Percentiles rank a stretch among this genome's conserved stretches.
These are phyloP conservation scores for Rhizopogon roseolus DNA, from an alignment of 768 basidiomycete genomes.

Conservation along the genomic window DNA sequence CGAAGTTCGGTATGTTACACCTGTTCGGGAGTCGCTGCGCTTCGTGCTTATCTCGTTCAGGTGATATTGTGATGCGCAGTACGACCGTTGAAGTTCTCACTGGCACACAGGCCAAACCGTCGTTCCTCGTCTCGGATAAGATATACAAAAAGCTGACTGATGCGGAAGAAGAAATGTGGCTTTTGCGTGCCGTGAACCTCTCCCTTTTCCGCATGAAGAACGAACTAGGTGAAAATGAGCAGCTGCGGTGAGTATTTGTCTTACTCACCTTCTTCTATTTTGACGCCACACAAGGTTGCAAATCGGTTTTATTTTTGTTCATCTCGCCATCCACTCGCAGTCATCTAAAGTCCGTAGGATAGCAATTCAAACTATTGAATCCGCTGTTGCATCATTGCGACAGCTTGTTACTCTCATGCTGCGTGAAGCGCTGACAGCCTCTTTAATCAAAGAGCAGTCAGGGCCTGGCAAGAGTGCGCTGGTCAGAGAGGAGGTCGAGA, in stretches of 20 bases:
- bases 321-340: slow-evolving; percentile 60
- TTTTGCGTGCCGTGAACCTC: slow-evolving; percentile 60
- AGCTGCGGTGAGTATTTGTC: slow-evolving; percentile 39
- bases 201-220: slow-evolving; percentile 40
- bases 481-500: slow-evolving; percentile 31
- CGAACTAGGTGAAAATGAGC: slow-evolving; percentile 49
- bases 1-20: slow-evolving; percentile 46
- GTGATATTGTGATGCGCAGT: slow-evolving; percentile 45
- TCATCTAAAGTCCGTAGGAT: slow-evolving; percentile 49
- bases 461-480: slow-evolving; percentile 18
- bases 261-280: background rate
- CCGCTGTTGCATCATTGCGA: slow-evolving; percentile 36
- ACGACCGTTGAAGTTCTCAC: slow-evolving; percentile 41
- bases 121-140: slow-evolving; percentile 86
- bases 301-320: slow-evolving; percentile 62
- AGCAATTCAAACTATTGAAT: slow-evolving; percentile 38
- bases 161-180: slow-evolving; percentile 67
- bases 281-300: slow-evolving; percentile 37
- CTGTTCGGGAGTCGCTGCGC: slow-evolving; percentile 5
- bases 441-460: slow-evolving; percentile 37
- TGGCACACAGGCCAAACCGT: slow-evolving; percentile 59
- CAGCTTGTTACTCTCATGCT: slow-evolving; percentile 47
- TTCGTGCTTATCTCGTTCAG: slow-evolving; percentile 23
- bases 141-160: slow-evolving; percentile 70
- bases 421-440: slow-evolving; percentile 52